These are phyloP conservation scores for Claviceps monticola DNA, from an alignment of 2,329 filamentous ascomycete species.

Conservation along the genomic window DNA sequence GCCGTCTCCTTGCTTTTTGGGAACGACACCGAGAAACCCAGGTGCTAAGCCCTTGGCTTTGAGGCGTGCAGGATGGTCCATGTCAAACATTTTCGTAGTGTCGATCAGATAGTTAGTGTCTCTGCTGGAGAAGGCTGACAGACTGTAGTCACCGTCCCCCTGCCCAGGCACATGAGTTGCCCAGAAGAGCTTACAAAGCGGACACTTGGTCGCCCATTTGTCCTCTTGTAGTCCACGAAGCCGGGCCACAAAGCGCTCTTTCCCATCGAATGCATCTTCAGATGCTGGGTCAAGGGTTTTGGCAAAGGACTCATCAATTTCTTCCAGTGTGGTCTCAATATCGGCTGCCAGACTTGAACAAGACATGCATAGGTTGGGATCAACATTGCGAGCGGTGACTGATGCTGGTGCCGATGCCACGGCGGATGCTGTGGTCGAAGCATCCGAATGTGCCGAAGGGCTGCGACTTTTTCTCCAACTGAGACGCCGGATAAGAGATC, in stretches of 20 bases:
- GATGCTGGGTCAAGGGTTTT: slow-evolving; percentile 15
- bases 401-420: slow-evolving; percentile 7
- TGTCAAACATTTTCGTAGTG: slow-evolving; percentile 16
- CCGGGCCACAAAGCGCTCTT: slow-evolving; percentile 16
- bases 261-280: slow-evolving; percentile 18
- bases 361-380: slow-evolving; percentile 17
- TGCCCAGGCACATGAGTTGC: slow-evolving; percentile 19
- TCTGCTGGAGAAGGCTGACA: slow-evolving; percentile 20
- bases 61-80: slow-evolving; percentile 16
- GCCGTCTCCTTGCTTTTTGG: slow-evolving; percentile 16
- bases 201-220: slow-evolving; percentile 20
- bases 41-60: slow-evolving; percentile 17
- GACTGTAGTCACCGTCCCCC: slow-evolving; percentile 16
- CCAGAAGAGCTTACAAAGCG: slow-evolving; percentile 21
- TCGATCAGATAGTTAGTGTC: slow-evolving; percentile 23
- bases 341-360: slow-evolving; percentile 21
- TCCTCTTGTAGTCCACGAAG: slow-evolving; percentile 18
- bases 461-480: slow-evolving; percentile 23
- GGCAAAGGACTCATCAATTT: slow-evolving; percentile 17
- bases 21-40: slow-evolving; percentile 19
- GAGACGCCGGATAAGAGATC: slow-evolving; percentile 21
- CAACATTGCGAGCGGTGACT: slow-evolving; percentile 13
- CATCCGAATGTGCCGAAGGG: slow-evolving; percentile 21
- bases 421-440: slow-evolving; percentile 7
- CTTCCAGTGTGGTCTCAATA: slow-evolving; percentile 19